A percentile compares a stretch with the other conserved stretches of the same genome.
These are phyloP conservation scores for Kwoniella newhampshirensis DNA, from an alignment of 768 basidiomycete species.

Conservation along the genomic window DNA sequence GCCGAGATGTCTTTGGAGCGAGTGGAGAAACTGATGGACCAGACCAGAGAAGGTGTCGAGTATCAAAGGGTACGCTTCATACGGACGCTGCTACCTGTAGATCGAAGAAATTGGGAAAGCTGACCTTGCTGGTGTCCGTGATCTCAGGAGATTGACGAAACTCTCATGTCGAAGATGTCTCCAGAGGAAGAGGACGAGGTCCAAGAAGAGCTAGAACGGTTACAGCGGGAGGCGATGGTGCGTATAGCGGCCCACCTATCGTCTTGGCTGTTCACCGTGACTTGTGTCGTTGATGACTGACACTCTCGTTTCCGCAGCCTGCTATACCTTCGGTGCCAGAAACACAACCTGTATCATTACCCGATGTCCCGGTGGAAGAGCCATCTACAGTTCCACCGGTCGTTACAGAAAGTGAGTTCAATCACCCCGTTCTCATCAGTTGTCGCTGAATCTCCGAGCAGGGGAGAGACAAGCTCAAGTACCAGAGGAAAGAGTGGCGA, in stretches of 20 bases:
- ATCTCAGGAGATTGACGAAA: conserved; percentile 88
- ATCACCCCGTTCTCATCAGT: background rate
- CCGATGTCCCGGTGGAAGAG: conserved; percentile 36
- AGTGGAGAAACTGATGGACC: conserved; percentile 90
- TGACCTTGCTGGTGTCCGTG: too few relatives aligned
- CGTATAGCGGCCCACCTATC: background rate
- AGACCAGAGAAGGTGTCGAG: conserved; percentile 86
- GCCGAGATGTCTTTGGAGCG: conserved; percentile 86
- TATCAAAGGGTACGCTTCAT: conserved; percentile 71
- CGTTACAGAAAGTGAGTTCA: conserved; percentile 5
- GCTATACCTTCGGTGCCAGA: conserved; percentile 37
- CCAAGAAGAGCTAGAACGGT: conserved; percentile 70
- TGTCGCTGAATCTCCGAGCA: background rate
- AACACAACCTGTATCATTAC: conserved; percentile 32
- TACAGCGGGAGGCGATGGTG: conserved; percentile 59
- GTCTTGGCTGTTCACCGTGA: background rate
- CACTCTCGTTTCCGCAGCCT: conserved; percentile 26
- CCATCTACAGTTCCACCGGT: conserved; percentile 22
- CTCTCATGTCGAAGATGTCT: conserved; percentile 76
- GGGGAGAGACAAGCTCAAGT: too few relatives aligned
- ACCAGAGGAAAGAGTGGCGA: background rate
- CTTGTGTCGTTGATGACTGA: too few relatives aligned
- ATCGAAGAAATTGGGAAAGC: background rate
- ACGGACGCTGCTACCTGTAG: background rate
- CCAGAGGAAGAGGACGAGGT: conserved; percentile 93